These are phyloP conservation scores for Colletotrichum nymphaeae DNA, from an alignment of 2,329 filamentous ascomycete species.

Conservation along the genomic window DNA sequence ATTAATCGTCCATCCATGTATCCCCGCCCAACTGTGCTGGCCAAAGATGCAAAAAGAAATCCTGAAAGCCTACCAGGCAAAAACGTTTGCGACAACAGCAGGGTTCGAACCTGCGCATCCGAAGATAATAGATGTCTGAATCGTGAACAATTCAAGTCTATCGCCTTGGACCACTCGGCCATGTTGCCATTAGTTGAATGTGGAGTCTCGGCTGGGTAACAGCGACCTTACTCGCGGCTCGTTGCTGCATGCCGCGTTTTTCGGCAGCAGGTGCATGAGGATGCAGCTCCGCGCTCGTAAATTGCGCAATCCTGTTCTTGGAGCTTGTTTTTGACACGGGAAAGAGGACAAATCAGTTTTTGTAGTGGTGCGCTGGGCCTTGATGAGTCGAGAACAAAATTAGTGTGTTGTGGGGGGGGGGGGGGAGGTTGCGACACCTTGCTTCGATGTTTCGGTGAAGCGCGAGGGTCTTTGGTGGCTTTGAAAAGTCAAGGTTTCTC, in stretches of 20 bases:
- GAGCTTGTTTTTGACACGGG: rapidly evolving
- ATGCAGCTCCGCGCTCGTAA: background rate
- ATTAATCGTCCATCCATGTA: no score
- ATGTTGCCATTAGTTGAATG: background rate
- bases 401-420: no score
- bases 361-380: no score
- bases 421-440: no score
- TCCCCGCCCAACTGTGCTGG: background rate
- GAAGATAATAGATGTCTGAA: background rate
- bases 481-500: no score
- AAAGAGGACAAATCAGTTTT: no score
- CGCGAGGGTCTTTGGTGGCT: no score
- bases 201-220: background rate
- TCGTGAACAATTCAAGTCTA: background rate
- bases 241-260: background rate
- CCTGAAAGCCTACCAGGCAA: background rate
- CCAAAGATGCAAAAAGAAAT: background rate
- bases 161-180: background rate
- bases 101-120: background rate
- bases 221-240: background rate
- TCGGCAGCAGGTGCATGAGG: background rate
- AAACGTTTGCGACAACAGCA: background rate
- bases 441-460: no score
- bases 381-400: no score
- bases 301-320: no score